phyloP scores from a whole-genome alignment of 208 protist genomes.

The Acanthamoeba divionensis region DNA sequence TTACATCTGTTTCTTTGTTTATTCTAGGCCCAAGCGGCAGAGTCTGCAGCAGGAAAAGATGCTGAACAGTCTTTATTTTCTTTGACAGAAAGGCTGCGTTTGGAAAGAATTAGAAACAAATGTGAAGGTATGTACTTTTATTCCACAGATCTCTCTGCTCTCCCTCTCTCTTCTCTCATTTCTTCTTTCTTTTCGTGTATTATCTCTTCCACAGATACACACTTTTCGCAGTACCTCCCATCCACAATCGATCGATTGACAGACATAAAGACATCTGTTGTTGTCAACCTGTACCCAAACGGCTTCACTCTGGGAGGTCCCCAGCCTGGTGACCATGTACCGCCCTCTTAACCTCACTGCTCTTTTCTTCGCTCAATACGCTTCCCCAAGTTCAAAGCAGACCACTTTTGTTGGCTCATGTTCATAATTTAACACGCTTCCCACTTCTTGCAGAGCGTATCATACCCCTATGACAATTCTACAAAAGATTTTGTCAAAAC shows the following conservation, averaged over 20 bases:
- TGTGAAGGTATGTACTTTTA: neutral
- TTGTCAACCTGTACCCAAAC: slow-evolving; percentile 42
- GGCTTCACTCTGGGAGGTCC: slow-evolving; percentile 27
- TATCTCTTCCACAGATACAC: neutral
- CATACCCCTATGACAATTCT: slow-evolving; percentile 44
- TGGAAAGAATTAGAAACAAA: neutral
- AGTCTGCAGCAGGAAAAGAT: neutral
- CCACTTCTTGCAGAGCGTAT: slow-evolving; percentile 6
- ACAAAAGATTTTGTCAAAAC: slow-evolving; percentile 44
- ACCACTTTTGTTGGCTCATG: neutral
- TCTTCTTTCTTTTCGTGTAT: neutral
- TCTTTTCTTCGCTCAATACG: neutral
- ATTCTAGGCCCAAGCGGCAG: neutral
- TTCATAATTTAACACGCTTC: neutral
- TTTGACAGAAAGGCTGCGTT: neutral
- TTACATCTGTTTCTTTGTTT: neutral
- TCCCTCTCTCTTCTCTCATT: neutral
- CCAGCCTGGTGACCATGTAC: neutral
- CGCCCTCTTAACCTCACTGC: neutral
- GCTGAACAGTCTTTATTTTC: neutral
- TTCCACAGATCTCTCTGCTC: neutral
- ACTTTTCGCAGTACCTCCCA: neutral
- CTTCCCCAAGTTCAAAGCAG: neutral
- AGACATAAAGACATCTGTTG: slow-evolving; percentile 27
- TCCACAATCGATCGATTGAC: slow-evolving; percentile 12